Base-by-base conservation (phyloP, 2,329 filamentous ascomycete species). In the Dothistroma septosporum region DNA sequence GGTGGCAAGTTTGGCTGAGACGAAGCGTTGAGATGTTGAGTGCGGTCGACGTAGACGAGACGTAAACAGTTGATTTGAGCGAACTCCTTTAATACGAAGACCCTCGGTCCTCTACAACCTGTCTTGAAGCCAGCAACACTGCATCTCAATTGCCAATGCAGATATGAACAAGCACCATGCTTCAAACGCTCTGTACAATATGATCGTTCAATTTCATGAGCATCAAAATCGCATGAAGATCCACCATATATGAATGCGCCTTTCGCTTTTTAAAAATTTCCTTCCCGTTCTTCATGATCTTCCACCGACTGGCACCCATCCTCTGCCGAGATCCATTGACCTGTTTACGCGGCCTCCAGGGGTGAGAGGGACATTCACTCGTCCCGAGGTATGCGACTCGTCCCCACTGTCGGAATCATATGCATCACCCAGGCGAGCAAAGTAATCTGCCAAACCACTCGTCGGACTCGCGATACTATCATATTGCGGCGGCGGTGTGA, bases 401-500 rank as follows among this genome's bases (percentile, higher is more conserved):
- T 69, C 68, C 11, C 65, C 66, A 12, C 68, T 65, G 35, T 80
- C 79, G 35, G 83, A 81, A 47, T 80, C 78, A 62, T 82, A 81
- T 4, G 78, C 75, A 65, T 91, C 84, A 0, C 89, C 89, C 44
- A 96, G 77, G 0, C 92, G 85, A 0, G 87, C 81, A 73, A 97
- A 97, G 74, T 97, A 97, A 70, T 96, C 92, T 1, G 91, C 89
- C 52, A 96, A 75, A 0, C 84, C 84, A 12, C 74, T 87, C 76
- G 78, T 92, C 75, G 73, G 91, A 16, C 88, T 89, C 1, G 94
- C 85, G 41, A 95, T 89, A 3, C 83, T 81, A 61, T 93, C 90
- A 73, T 97, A 96, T 60, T 89, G 86, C 0, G 92, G 92, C 8
- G 92, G 92, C 1, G 92, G 92, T 0, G 91, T 95, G 65, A 89